Conservation (phyloP, 2,329 filamentous ascomycete species). For the Aspergillus ibericus region DNA sequence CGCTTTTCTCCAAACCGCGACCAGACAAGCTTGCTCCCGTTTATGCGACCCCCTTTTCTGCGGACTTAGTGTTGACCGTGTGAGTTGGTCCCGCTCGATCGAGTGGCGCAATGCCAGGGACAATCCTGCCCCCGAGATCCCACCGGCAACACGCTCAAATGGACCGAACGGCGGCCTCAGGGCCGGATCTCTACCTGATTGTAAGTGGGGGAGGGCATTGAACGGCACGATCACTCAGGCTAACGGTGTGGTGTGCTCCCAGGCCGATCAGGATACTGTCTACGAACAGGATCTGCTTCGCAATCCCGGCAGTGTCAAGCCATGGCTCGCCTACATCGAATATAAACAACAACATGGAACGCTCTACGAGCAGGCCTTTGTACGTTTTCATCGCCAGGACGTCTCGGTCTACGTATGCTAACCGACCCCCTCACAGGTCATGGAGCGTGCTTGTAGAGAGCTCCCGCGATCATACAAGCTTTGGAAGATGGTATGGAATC, state of each 20-base stretch:
- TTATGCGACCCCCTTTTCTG: conserved; percentile 27
- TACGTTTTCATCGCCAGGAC: conserved; percentile 33
- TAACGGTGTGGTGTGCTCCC: conserved; percentile 39
- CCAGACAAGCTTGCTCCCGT: conserved; percentile 28
- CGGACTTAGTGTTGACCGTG: conserved; percentile 30
- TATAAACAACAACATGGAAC: conserved; percentile 87
- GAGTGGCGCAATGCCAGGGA: conserved; percentile 53
- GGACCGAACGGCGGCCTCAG: conserved; percentile 43
- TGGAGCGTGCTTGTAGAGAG: conserved; percentile 87
- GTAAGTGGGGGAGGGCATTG: conserved; percentile 31
- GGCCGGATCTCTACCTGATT: conserved; percentile 48
- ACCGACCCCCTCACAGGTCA: conserved; percentile 49
- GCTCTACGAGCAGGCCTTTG: conserved; percentile 78
- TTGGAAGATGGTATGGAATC: conserved; percentile 77
- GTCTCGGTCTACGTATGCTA: conserved; percentile 2
- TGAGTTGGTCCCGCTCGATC: conserved; percentile 36
- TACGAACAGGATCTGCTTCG: conserved; percentile 96
- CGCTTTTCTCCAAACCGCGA: conserved; percentile 22
- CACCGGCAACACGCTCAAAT: conserved; percentile 46
- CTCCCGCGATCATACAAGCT: conserved; percentile 95
- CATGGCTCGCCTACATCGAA: conserved; percentile 92
- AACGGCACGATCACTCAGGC: conserved; percentile 26
- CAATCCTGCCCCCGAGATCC: conserved; percentile 49
- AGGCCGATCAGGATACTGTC: conserved; percentile 84
- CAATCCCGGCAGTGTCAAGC: conserved; percentile 80